phyloP scores from a whole-genome alignment of 306 rosid genomes.

The Prosopis cineraria region DNA sequence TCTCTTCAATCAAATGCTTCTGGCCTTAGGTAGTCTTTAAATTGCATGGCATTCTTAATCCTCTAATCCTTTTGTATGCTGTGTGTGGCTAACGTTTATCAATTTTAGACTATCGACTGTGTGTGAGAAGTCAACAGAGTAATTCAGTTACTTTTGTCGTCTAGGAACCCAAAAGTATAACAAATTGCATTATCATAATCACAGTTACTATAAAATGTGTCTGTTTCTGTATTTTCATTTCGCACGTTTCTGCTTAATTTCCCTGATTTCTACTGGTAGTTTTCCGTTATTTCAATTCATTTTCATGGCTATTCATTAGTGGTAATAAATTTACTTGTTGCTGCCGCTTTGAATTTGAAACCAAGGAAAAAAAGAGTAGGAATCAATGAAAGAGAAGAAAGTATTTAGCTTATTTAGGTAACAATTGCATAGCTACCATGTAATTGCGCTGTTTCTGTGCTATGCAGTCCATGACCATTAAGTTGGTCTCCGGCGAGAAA shows the following conservation, averaged over 20 bases:
- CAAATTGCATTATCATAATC: constrained; percentile 24
- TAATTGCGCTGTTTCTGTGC: not conserved
- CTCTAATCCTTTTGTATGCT: constrained; percentile 24
- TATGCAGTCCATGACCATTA: constrained; percentile 5
- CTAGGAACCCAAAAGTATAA: constrained; percentile 9
- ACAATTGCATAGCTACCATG: not conserved
- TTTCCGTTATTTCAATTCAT: constrained; percentile 7
- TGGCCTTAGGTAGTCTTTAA: constrained; percentile 70
- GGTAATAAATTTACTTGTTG: not conserved
- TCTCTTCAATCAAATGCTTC: constrained; percentile 90
- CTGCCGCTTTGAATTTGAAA: not conserved
- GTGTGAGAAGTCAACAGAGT: constrained; percentile 23
- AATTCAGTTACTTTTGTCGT: constrained; percentile 10
- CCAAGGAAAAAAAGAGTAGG: not conserved
- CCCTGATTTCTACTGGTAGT: constrained; percentile 19
- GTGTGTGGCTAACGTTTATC: constrained; percentile 7
- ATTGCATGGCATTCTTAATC: not conserved
- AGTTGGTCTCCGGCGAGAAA: not conserved
- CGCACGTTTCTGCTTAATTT: not conserved
- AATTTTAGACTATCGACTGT: not conserved
- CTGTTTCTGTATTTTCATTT: constrained; percentile 1
- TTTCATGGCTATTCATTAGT: not conserved
- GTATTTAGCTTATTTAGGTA: not conserved
- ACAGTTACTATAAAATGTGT: constrained; percentile 1
- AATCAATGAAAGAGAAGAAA: not conserved